Conservation (phyloP, 1,284 basidiomycete species). For the Lignosus rhinocerotis region DNA sequence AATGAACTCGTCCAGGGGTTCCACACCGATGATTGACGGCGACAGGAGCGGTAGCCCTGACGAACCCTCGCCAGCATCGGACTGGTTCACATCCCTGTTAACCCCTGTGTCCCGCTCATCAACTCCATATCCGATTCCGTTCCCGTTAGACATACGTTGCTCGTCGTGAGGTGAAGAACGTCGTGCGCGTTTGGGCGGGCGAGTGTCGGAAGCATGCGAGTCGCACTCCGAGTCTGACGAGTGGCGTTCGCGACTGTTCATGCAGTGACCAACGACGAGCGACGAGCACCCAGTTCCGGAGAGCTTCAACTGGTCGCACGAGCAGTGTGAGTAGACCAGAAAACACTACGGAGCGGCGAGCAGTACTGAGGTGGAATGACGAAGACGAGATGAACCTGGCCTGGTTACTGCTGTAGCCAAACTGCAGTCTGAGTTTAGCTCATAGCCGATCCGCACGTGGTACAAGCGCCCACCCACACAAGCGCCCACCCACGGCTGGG, state of each 20-base stretch:
- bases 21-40: slow-evolving; percentile 88
- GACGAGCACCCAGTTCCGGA: neutral
- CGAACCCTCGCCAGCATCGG: slow-evolving; percentile 15
- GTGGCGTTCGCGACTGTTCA: slow-evolving; percentile 25
- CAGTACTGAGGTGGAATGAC: neutral
- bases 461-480: slow-evolving; percentile 3
- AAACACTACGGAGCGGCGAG: neutral
- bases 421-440: neutral
- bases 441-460: slow-evolving; percentile 1
- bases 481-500: neutral
- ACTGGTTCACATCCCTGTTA: neutral
- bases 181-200: slow-evolving; percentile 36
- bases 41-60: slow-evolving; percentile 65
- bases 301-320: neutral
- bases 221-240: slow-evolving; percentile 33
- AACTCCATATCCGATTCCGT: slow-evolving; percentile 17
- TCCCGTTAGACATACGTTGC: slow-evolving; percentile 15
- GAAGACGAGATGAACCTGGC: neutral
- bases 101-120: neutral
- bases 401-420: neutral
- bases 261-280: slow-evolving; percentile 1
- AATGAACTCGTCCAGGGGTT: slow-evolving; percentile 94
- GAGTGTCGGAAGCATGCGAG: slow-evolving; percentile 18
- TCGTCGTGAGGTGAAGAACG: slow-evolving; percentile 16
- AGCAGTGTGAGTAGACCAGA: too few species aligned